phyloP scores from a whole-genome alignment of 176 grass and related monocot species.

The bread wheat (Triticum aestivum) region DNA sequence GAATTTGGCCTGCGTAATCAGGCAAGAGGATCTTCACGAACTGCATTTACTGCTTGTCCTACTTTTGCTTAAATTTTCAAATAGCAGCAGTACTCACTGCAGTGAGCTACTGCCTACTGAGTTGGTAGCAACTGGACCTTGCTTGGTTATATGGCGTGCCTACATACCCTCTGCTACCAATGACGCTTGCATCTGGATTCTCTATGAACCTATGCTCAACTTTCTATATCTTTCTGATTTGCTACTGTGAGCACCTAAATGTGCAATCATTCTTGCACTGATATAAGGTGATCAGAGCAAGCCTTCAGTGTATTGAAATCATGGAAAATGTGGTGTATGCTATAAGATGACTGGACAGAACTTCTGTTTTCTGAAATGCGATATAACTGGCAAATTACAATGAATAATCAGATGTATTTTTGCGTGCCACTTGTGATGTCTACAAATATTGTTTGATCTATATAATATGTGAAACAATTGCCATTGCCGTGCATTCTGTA shows the following conservation, averaged over 20 bases:
- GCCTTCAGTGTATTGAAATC: background rate
- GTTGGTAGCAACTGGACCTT: background rate
- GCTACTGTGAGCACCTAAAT: background rate
- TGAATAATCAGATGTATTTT: background rate
- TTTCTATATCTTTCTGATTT: constrained; percentile 4
- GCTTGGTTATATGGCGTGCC: constrained; percentile 5
- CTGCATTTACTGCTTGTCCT: background rate
- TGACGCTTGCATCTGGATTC: background rate
- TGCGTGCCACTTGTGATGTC: background rate
- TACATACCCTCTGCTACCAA: background rate
- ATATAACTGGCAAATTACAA: constrained; percentile 10
- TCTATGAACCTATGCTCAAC: background rate
- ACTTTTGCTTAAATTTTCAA: constrained; percentile 18
- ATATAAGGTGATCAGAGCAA: constrained; percentile 17
- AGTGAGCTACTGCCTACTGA: background rate
- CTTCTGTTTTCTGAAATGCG: background rate
- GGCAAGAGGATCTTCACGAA: constrained; percentile 39
- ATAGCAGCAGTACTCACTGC: background rate
- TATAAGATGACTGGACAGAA: background rate
- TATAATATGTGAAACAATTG: background rate
- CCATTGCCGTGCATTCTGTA: background rate
- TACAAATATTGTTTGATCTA: constrained; percentile 1
- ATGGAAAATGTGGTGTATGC: background rate
- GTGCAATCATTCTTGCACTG: background rate
- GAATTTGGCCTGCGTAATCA: constrained; percentile 88